Base-by-base conservation (phyloP, 2,329 filamentous ascomycete genomes). In the Plenodomus biglobosus region DNA sequence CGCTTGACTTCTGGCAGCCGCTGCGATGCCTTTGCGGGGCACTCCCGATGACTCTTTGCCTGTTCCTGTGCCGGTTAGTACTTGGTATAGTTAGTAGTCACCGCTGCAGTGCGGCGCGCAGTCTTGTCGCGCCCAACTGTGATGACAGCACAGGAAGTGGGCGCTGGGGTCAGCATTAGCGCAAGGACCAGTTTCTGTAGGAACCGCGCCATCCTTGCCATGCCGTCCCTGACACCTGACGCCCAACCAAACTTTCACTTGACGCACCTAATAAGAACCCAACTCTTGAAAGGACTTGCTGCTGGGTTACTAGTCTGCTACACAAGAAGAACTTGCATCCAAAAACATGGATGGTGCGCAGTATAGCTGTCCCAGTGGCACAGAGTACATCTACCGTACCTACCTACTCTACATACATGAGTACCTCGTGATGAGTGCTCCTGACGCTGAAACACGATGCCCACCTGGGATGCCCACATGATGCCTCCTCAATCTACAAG, bases 1-100 rank as follows among this genome's bases (percentile, higher is more conserved):
- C n/a, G 46, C 47, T 44, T 48, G 40, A 40, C 46, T 47, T 53
- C 56, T 55, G 50, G 55, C 59, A 44, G 47, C 19, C 24, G 44
- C 41, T 44, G 52, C 44, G 44, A 52, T 44, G 37, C 42, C 34
- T 50, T 48, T 42, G 35, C 13, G 13, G 8, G 40, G 38, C 46
- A 50, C 55, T 49, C 40, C 46, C 42, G 36, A 24, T 39, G 46
- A 43, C 55, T 32, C 5, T 44, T 36, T 36, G 34, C 56, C 59
- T 65, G 65, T 65, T 44, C 57, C 67, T 70, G 62, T 59, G 53
- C 37, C 20, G 46, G 59, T 70, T 69, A 69, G 67, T 68, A 50
- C 62, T 68, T 58, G 68, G 67, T 68, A n/a, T n/a, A n/a, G n/a
- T n/a, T 48, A 62, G 66, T 57, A 64, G 58, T 64, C 38, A 41